These are phyloP conservation scores for Mycena albidolilacea DNA, from an alignment of 768 basidiomycete genomes.

Conservation along the genomic window DNA sequence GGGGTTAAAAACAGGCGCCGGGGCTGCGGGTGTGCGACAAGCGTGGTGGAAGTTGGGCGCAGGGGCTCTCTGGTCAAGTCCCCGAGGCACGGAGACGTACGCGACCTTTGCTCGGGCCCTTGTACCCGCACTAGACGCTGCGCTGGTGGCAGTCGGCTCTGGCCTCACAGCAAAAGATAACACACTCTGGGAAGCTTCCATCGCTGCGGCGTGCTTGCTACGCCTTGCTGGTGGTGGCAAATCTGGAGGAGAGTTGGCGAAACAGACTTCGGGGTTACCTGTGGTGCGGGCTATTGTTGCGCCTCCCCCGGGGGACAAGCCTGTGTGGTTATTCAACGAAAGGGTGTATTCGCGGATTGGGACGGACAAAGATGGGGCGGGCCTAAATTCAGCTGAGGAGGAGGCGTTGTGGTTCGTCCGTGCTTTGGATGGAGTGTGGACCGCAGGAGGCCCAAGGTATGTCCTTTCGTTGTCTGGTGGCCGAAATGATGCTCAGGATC, in stretches of 20 bases:
- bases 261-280: conserved; percentile 24
- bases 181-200: conserved; percentile 35
- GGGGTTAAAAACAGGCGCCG: conserved; percentile 31
- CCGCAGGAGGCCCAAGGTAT: conserved; percentile 15
- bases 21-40: conserved; percentile 20
- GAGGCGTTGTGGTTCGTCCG: conserved; percentile 39
- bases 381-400: conserved; percentile 12
- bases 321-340: conserved; percentile 38
- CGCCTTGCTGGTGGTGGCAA: conserved; percentile 30
- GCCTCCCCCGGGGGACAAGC: conserved; percentile 34
- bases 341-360: conserved; percentile 37
- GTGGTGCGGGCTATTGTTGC: conserved; percentile 32
- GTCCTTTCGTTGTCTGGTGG: not conserved
- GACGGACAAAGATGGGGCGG: conserved; percentile 23
- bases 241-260: conserved; percentile 32
- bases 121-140: conserved; percentile 28
- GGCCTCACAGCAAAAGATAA: conserved; percentile 38
- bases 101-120: conserved; percentile 30
- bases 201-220: conserved; percentile 36
- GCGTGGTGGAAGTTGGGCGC: conserved; percentile 39
- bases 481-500: not conserved
- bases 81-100: conserved; percentile 17
- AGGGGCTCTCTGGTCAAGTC: conserved; percentile 30
- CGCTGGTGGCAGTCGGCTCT: conserved; percentile 33
- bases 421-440: conserved; percentile 36